Base-by-base conservation (phyloP, 2,329 filamentous ascomycete genomes). In the Dactylellina haptotyla region DNA sequence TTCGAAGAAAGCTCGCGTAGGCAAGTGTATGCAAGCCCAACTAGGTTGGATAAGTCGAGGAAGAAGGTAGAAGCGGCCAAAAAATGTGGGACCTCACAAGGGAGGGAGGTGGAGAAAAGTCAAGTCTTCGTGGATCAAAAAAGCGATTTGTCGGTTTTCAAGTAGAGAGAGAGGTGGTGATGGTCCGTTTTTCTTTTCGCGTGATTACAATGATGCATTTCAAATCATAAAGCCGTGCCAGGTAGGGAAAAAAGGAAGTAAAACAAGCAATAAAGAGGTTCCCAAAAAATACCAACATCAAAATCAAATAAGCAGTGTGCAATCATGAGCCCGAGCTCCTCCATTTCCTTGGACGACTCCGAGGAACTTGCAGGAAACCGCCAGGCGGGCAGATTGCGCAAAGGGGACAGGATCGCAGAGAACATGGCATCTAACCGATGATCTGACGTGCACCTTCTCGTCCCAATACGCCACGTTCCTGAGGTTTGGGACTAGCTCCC, bases 361-460 rank as follows among this genome's bases (percentile, higher is more conserved):
- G 50, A 28, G 66, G 58, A 39, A 64, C 51, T 39, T 30, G 66
- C 12, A 71, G 66, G 30, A 43, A 64, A 25, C 41, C 16, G 70
- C 80, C 25, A 37, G 62, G 32, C 30, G 23, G 43, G 64, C 65
- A 66, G 30, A 26, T n/a, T n/a, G n/a, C n/a, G n/a, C n/a, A n/a
- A n/a, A n/a, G 18, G 34, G 37, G 37, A 63, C 66, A 62, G 45
- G 23, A 18, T 16, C 51, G 50, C 51, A 51, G 43, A 69, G 69
- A 70, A 20, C 58, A 66, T 41, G 51, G 62, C 43, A 51, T 77
- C 83, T 83, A 90, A 77, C 87, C 89, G 79, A 94, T 90, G 65
- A 94, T 87, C 76, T 92, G 89, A 80, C 95, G 86, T 9, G 95
- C 93, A 14, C 95, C 95, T 80, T 98, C 93, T 80, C 98, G 98